phyloP scores from a whole-genome alignment of 2,329 filamentous ascomycete species.

The Hymenoscyphus scutula region DNA sequence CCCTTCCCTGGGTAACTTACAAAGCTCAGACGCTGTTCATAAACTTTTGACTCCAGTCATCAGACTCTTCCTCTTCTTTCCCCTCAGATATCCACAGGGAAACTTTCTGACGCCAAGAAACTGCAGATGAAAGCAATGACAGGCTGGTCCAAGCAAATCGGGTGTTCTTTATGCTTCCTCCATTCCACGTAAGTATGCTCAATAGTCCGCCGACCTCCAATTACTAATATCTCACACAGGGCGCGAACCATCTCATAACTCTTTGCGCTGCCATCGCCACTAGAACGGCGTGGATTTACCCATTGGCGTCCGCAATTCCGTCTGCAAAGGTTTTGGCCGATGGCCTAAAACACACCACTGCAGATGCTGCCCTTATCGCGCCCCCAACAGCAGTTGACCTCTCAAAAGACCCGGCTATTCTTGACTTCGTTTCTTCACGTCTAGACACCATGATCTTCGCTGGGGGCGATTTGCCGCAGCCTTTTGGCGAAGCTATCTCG shows the following conservation, averaged over 20 bases:
- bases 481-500: conserved; percentile 9
- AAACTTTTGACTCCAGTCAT: too few species aligned
- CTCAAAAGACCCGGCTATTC: not conserved
- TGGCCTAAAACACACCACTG: conserved; percentile 5
- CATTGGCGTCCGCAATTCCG: conserved; percentile 6
- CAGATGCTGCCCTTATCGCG: conserved; percentile 6
- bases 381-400: conserved; percentile 12
- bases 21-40: too few species aligned
- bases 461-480: conserved; percentile 15
- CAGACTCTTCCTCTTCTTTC: too few species aligned
- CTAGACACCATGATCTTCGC: conserved; percentile 1
- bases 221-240: not conserved
- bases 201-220: not conserved
- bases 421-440: conserved; percentile 5
- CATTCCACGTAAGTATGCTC: conserved; percentile 13
- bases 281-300: conserved; percentile 8
- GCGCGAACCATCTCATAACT: not conserved
- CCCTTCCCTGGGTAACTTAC: too few species aligned
- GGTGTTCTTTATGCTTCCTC: conserved; percentile 7
- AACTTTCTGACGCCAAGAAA: too few species aligned
- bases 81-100: too few species aligned
- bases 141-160: conserved; percentile 1
- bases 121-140: conserved; percentile 1
- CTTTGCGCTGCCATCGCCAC: conserved; percentile 4
- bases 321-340: conserved; percentile 8